A percentile compares a stretch with the other conserved stretches of the same genome.
These are phyloP conservation scores for Acanthamoeba royreba DNA, from an alignment of 208 protist genomes.

Conservation along the genomic window DNA sequence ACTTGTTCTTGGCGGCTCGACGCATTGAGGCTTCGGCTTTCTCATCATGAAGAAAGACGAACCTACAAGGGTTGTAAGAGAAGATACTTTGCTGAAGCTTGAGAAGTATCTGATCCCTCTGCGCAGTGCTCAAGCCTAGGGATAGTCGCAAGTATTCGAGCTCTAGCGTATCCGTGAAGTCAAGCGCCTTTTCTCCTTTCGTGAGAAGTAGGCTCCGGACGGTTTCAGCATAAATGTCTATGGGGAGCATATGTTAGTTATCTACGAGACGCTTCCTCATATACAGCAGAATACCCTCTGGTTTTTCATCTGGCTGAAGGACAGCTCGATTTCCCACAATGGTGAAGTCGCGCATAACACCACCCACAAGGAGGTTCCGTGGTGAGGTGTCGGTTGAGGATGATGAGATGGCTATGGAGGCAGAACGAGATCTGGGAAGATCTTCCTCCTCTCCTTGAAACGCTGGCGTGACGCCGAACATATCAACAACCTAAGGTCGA, in stretches of 20 bases:
- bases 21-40: conserved; percentile 10
- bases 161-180: conserved; percentile 33
- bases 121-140: not conserved
- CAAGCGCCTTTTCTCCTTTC: not conserved
- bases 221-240: not conserved
- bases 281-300: no score
- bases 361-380: not conserved
- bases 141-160: conserved; percentile 9
- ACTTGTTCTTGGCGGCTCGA: not conserved
- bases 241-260: no score
- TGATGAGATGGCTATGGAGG: not conserved
- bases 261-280: no score
- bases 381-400: not conserved
- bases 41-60: conserved; percentile 17
- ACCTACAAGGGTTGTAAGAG: conserved; percentile 21
- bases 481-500: not conserved
- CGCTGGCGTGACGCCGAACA: conserved; percentile 5
- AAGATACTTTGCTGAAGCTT: not conserved
- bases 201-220: not conserved
- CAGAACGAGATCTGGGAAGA: not conserved
- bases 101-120: conserved; percentile 15
- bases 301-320: no score
- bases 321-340: not conserved
- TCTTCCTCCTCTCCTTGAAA: conserved; percentile 27
- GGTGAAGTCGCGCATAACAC: not conserved